Evolutionary conservation across 202 grass and related monocot genomes (phyloP).

Genomic region (Panicum virgatum): DNA sequence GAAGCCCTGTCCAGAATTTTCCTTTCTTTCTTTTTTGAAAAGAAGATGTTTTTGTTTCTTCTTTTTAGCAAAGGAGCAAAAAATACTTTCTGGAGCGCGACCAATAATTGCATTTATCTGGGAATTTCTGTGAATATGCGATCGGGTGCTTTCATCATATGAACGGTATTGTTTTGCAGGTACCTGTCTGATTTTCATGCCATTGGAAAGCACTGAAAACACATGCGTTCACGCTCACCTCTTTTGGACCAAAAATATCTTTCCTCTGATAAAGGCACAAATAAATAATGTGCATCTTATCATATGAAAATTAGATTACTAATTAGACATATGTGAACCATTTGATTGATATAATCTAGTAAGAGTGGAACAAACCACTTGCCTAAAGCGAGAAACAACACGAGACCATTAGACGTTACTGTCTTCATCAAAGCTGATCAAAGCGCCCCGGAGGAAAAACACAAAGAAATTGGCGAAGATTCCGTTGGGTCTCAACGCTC

Average conservation of each 20-base stretch:
- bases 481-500: background rate
- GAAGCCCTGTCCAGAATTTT: background rate
- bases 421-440: background rate
- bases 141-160: too few relatives aligned
- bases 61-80: background rate
- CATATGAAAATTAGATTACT: too few relatives aligned
- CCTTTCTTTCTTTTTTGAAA: too few relatives aligned
- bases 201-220: background rate
- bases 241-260: background rate
- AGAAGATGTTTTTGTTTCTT: too few relatives aligned
- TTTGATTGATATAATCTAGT: background rate
- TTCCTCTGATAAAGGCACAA: background rate
- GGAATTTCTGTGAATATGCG: background rate
- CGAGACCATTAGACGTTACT: background rate
- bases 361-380: conserved; percentile 12
- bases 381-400: background rate
- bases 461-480: background rate
- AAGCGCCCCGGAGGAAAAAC: background rate
- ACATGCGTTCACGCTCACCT: background rate
- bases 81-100: background rate
- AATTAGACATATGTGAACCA: too few relatives aligned
- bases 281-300: background rate
- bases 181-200: background rate
- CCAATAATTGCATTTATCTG: background rate
- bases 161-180: background rate